Evolutionary conservation across 1,284 basidiomycete species (phyloP), one percentile per base, ranked within the genome.

Genomic region (Sphagnurus paluster): DNA sequence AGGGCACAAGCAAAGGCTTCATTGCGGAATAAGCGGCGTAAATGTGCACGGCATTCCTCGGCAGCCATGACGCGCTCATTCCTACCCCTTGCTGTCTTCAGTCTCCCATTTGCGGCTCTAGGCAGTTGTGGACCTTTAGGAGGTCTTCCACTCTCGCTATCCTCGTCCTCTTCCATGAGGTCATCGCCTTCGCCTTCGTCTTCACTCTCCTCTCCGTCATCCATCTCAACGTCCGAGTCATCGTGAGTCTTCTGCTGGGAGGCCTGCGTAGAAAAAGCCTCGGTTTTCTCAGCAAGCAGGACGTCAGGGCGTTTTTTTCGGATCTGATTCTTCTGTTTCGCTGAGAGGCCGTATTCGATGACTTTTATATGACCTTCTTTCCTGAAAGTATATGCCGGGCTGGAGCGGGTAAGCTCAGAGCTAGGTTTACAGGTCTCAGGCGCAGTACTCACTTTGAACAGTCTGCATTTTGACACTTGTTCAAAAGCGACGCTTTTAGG

Each of bases 361-460:
- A 99, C 82, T 70, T 98, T 98, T 49, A 92, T 90, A 62, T 91
- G 80, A 1, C 92, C 93, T 63, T 99, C 97, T 65, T 95, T 98
- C 49, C 95, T 86, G 68, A 93, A 91, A 0, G 90, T 90, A 61
- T 92, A 93, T 1, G 78, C 84, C 59, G 79, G 71, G n/a, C 93
- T 96, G 56, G 1, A 29, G 23, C 26, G n/a, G 43, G 36, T 25
- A 44, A 38, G 46, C 26, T 41, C 30, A 44, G 30, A 46, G 20
- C 49, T 24, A 44, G 39, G 10, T 44, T 51, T 26, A 39, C 24
- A 43, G 42, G 34, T 35, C 14, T 8, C 10, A 28, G 17, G 24
- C 13, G 24, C n/a, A 1, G 37, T 35, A 84, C 91, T 73, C 67
- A 95, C 88, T 88, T 92, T 48, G 73, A 74, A 69, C 96, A 99